Evolutionary conservation across 805 yeast genomes (phyloP).

Genomic region (Pichia pseudocactophila): DNA sequence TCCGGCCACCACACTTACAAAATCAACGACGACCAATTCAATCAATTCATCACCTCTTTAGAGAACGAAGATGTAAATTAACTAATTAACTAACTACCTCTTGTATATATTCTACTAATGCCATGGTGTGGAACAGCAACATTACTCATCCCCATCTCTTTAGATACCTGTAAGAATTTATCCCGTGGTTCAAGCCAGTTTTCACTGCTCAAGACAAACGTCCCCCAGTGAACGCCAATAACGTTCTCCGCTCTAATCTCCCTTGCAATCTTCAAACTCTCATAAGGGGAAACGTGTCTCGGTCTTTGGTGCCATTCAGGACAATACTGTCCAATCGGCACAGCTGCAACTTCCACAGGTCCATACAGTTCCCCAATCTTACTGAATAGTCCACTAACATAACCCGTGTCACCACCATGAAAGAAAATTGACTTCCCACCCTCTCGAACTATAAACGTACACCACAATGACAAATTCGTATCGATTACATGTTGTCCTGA

Average conservation of each 20-base stretch:
- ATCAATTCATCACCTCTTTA: no score
- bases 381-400: slow-evolving; percentile 60
- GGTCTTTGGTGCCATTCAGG: slow-evolving; percentile 93
- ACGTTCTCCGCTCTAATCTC: slow-evolving; percentile 53
- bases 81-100: no score
- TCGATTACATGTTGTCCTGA: slow-evolving; percentile 79
- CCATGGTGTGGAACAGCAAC: slow-evolving; percentile 67
- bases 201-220: slow-evolving; percentile 83
- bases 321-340: slow-evolving; percentile 93
- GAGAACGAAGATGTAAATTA: no score
- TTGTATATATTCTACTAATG: slow-evolving; percentile 15
- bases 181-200: slow-evolving; percentile 77
- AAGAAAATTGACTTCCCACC: slow-evolving; percentile 65
- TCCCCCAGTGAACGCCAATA: slow-evolving; percentile 95
- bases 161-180: slow-evolving; percentile 44
- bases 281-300: slow-evolving; percentile 78
- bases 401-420: slow-evolving; percentile 96
- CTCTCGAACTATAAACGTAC: slow-evolving; percentile 66
- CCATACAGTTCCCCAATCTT: slow-evolving; percentile 61
- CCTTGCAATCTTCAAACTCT: slow-evolving; percentile 57
- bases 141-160: slow-evolving; percentile 26
- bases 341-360: slow-evolving; percentile 53
- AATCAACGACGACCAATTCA: slow-evolving; percentile 55
- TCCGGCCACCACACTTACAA: slow-evolving; percentile 53
- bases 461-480: slow-evolving; percentile 79